Base-by-base conservation (phyloP, 768 basidiomycete species). In the Panaeolus papilionaceus region DNA sequence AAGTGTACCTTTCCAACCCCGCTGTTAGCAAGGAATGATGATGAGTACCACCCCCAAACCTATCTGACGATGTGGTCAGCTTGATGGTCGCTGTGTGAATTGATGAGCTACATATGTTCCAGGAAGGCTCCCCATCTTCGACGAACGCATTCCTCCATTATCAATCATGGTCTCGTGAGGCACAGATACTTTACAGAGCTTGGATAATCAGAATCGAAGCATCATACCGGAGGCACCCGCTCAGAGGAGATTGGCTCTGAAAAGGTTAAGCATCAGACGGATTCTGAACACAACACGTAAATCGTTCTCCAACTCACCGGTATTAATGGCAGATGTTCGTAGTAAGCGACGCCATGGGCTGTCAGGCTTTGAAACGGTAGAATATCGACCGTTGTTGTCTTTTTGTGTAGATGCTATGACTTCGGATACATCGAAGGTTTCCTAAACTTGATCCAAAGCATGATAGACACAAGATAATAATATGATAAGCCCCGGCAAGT, bases 281-380 rank as follows among this genome's bases (percentile, higher is more conserved):
- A 33, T 11, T 42, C 40, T 5, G 54, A 58, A 33, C 33, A 33
- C 16, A 58, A 58, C 54, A 58, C 54, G 54, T 58, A 58, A 58
- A 58, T 58, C 14, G 54, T 12, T 33, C 54, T 58, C 54, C 54
- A 58, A 58, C 54, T 58, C 54, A 58, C 54, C 28, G 54, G 54
- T 28, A 58, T 58, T 20, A 51, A 28, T 58, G n/a, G n/a, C 47
- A 51, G 18, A 11, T 20, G 26, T 51, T 9, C 9, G 28, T 16
- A 33, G 47, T 28, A 58, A 58, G 54, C 54, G 54, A 33, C 33
- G 54, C 28, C 28, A 58, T 14, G 33, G 16, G 8, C 18, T 51
- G n/a, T 8, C 10, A 10, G 16, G 4, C 54, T 28, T 37, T 28
- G 2, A 23, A 49, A 18, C 20, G 20, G 11, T 49, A 14, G 9